phyloP scores from a whole-genome alignment of 345 rosid species.

The Rhizophora mangle region DNA sequence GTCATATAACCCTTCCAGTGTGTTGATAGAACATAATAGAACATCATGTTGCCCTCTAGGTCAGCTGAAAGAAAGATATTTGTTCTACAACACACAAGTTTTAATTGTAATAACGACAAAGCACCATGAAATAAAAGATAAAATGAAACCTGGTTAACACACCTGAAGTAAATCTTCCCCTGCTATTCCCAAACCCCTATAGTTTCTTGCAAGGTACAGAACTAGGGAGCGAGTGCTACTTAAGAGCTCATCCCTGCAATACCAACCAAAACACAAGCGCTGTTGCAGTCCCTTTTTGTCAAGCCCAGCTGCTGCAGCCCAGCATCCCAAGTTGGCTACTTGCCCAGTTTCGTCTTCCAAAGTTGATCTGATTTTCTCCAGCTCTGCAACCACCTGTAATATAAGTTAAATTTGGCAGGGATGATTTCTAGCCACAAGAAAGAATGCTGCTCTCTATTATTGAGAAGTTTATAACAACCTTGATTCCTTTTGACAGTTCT shows the following conservation, averaged over 20 bases:
- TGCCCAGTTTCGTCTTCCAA: slow-evolving; percentile 63
- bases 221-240: slow-evolving; percentile 62
- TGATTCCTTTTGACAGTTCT: slow-evolving; percentile 63
- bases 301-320: slow-evolving; percentile 84
- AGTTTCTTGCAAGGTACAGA: slow-evolving; percentile 67
- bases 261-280: slow-evolving; percentile 64
- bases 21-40: too few relatives aligned
- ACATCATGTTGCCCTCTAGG: too few relatives aligned
- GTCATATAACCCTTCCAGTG: too few relatives aligned
- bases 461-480: slow-evolving; percentile 48
- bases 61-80: too few relatives aligned
- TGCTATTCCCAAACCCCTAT: slow-evolving; percentile 64
- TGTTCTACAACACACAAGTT: not conserved
- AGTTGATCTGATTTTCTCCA: slow-evolving; percentile 59
- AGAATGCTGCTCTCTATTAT: slow-evolving; percentile 5
- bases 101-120: not conserved
- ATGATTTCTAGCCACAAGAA: slow-evolving; percentile 14
- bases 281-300: slow-evolving; percentile 56
- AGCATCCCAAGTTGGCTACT: slow-evolving; percentile 54
- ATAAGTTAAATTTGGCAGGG: slow-evolving; percentile 20
- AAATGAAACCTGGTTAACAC: slow-evolving; percentile 8
- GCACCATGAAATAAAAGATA: not conserved
- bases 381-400: slow-evolving; percentile 52
- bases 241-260: slow-evolving; percentile 71
- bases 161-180: slow-evolving; percentile 77